Conservation (phyloP, 2,329 filamentous ascomycete species). For the Botrytis galanthina region DNA sequence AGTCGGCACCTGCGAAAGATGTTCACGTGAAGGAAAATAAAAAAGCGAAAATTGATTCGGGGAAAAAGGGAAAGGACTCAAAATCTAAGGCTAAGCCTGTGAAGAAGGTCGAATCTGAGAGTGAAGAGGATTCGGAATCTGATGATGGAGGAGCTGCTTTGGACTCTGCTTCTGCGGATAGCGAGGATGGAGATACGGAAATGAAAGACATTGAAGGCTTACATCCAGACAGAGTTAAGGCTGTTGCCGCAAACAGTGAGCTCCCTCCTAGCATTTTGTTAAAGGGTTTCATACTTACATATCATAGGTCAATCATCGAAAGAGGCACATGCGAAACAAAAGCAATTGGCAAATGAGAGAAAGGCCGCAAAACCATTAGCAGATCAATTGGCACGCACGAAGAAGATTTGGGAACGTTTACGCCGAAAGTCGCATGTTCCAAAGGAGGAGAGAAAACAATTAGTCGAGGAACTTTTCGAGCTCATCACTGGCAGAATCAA, state of each 20-base stretch:
- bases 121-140: conserved; percentile 36
- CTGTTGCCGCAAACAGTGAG: conserved; percentile 34
- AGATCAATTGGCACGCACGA: conserved; percentile 81
- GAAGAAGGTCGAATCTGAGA: conserved; percentile 40
- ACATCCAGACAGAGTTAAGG: conserved; percentile 39
- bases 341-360: conserved; percentile 80
- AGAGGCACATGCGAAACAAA: conserved; percentile 92
- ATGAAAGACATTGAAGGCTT: conserved; percentile 37
- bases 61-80: conserved; percentile 16
- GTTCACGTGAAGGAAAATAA: conserved; percentile 47
- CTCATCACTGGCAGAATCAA: conserved; percentile 90
- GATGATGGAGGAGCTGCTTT: conserved; percentile 38
- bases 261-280: conserved; percentile 31
- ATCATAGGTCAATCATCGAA: conserved; percentile 62
- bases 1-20: conserved; percentile 49
- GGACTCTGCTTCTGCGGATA: conserved; percentile 37
- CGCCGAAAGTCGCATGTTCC: conserved; percentile 92
- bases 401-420: conserved; percentile 95
- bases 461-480: conserved; percentile 84
- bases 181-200: conserved; percentile 41
- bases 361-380: conserved; percentile 92
- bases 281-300: conserved; percentile 37
- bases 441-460: conserved; percentile 78
- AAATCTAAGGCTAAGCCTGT: conserved; percentile 25
- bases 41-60: conserved; percentile 47